These are phyloP conservation scores for Seiridium cupressi DNA, from an alignment of 2,329 filamentous ascomycete genomes.

Conservation along the genomic window DNA sequence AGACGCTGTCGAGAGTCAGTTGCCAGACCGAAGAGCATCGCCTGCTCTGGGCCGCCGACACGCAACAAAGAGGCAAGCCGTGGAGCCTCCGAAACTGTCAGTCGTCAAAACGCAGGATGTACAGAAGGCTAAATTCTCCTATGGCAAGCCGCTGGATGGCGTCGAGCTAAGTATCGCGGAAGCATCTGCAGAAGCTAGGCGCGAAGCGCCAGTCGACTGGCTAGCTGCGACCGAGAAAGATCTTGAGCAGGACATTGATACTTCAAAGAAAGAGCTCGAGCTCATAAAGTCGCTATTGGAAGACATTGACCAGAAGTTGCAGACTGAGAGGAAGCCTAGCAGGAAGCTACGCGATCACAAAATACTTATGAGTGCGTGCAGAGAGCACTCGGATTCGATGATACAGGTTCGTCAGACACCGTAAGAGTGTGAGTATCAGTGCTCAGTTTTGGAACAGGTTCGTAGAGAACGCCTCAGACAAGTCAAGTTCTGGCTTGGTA, in stretches of 20 bases:
- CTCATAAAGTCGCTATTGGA: constrained; percentile 19
- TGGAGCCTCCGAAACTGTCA: not conserved
- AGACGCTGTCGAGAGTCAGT: not conserved
- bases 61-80: not conserved
- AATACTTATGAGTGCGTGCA: constrained; percentile 10
- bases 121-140: constrained; percentile 9
- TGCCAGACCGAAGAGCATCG: not conserved
- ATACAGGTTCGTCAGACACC: not conserved
- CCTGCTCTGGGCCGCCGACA: not conserved
- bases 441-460: not conserved
- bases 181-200: not conserved
- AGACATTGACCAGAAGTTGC: constrained; percentile 11
- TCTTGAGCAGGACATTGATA: constrained; percentile 20
- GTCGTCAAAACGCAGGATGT: not conserved
- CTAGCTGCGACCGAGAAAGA: constrained; percentile 13
- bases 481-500: not conserved
- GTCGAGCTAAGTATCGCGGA: not conserved
- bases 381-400: not conserved
- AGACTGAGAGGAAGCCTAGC: not conserved
- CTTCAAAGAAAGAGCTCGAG: constrained; percentile 23
- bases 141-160: constrained; percentile 8
- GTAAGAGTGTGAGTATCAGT: too few relatives aligned
- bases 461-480: not conserved
- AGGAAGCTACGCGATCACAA: constrained; percentile 10
- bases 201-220: constrained; percentile 15